Conservation (phyloP, 2,329 filamentous ascomycete species). For the Xylaria sp. region DNA sequence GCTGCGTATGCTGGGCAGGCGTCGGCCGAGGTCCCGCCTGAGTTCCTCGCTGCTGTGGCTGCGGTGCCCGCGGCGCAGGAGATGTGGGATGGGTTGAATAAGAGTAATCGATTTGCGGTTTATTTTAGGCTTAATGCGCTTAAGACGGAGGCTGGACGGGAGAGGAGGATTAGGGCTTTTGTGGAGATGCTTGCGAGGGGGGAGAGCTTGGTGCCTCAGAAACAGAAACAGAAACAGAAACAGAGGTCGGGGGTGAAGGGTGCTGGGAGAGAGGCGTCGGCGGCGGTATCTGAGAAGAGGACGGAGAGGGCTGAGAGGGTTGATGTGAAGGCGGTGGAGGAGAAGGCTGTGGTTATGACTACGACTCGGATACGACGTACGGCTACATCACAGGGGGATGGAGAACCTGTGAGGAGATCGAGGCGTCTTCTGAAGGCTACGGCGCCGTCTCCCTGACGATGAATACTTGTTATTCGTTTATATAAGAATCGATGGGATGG, state of each 20-base stretch:
- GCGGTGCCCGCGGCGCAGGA: constrained; percentile 39
- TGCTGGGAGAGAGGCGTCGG: not conserved
- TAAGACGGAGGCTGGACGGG: constrained; percentile 42
- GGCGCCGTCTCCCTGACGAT: not conserved
- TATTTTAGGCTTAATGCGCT: constrained; percentile 43
- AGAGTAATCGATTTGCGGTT: constrained; percentile 42
- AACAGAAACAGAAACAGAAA: too few species aligned
- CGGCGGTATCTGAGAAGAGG: not conserved
- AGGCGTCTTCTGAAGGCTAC: constrained; percentile 15
- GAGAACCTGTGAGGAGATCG: constrained; percentile 22
- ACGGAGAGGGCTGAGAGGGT: not conserved
- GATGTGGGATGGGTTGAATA: constrained; percentile 37
- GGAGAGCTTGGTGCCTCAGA: constrained; percentile 41
- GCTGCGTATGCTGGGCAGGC: constrained; percentile 65
- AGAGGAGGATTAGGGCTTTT: constrained; percentile 43
- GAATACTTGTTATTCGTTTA: not conserved
- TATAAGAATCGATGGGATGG: too few species aligned
- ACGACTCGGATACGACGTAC: constrained; percentile 2
- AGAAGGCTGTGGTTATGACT: not conserved
- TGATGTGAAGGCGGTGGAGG: not conserved
- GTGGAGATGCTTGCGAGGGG: constrained; percentile 44
- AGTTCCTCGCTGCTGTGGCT: constrained; percentile 54
- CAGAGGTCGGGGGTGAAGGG: not conserved
- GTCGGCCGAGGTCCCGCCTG: constrained; percentile 58
- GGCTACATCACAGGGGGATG: not conserved